These are phyloP conservation scores for Sonneratia alba DNA, from an alignment of 345 rosid genomes.

Conservation along the genomic window DNA sequence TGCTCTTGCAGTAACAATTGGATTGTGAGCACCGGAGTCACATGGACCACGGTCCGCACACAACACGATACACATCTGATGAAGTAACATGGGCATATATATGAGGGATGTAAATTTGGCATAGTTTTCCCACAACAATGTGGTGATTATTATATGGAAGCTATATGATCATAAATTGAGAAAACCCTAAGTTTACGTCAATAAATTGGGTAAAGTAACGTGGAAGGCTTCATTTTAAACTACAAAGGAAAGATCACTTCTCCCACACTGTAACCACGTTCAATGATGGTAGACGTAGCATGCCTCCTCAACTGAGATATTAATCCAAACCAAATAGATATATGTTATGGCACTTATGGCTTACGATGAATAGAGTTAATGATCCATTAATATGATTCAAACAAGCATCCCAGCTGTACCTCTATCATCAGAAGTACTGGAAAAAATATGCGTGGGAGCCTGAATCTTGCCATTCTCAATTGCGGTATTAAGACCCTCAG, in stretches of 20 bases:
- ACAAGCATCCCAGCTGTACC: slow-evolving; percentile 25
- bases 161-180: not conserved
- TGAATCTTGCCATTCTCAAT: slow-evolving; percentile 96
- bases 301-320: slow-evolving; percentile 74
- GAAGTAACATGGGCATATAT: not conserved
- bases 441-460: slow-evolving; percentile 93
- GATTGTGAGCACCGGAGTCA: slow-evolving; percentile 96
- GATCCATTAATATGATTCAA: not conserved
- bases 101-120: not conserved
- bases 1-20: slow-evolving; percentile 95
- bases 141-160: not conserved
- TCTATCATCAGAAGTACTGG: slow-evolving; percentile 95
- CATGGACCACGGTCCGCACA: slow-evolving; percentile 99
- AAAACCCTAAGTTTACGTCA: slow-evolving; percentile 36
- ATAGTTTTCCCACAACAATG: not conserved
- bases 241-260: slow-evolving; percentile 93
- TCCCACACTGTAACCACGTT: slow-evolving; percentile 85
- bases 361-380: not conserved
- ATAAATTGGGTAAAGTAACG: slow-evolving; percentile 91
- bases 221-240: slow-evolving; percentile 98
- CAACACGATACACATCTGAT: slow-evolving; percentile 89
- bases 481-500: slow-evolving; percentile 87
- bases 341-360: slow-evolving; percentile 14
- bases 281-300: slow-evolving; percentile 95
- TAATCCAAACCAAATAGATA: slow-evolving; percentile 22